A percentile compares a stretch with the other conserved stretches of the same genome.
These are phyloP conservation scores for Helianthus tuberosus DNA, from an alignment of 129 eudicot genomes.

Conservation along the genomic window DNA sequence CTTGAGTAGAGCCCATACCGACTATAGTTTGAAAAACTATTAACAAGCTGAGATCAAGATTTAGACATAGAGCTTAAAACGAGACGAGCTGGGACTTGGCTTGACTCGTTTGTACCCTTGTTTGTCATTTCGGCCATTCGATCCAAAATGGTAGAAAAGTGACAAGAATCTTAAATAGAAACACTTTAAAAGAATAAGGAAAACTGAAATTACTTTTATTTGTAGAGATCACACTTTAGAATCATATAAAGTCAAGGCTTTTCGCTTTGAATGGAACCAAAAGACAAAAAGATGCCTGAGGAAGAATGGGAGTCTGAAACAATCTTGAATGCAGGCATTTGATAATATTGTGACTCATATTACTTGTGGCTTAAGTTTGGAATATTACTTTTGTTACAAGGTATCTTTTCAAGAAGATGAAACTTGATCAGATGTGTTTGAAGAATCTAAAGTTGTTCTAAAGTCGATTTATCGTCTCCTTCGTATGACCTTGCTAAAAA, in stretches of 20 bases:
- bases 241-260: constrained; percentile 24
- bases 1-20: too few relatives aligned
- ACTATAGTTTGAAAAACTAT: too few relatives aligned
- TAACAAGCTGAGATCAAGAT: too few relatives aligned
- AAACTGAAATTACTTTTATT: constrained; percentile 23
- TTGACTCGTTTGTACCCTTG: too few relatives aligned
- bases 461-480: background rate
- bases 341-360: constrained; percentile 19
- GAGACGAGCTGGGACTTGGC: too few relatives aligned
- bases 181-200: background rate
- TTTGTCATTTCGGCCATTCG: background rate
- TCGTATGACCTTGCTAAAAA: background rate
- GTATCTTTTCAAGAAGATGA: constrained; percentile 17
- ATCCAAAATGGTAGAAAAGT: background rate
- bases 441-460: constrained; percentile 9
- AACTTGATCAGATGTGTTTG: constrained; percentile 14
- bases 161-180: constrained; percentile 12
- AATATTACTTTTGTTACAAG: constrained; percentile 23
- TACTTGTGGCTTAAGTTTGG: constrained; percentile 38
- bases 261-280: constrained; percentile 30
- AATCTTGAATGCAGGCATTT: constrained; percentile 21
- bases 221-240: constrained; percentile 26
- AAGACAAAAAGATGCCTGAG: constrained; percentile 29
- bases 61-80: too few relatives aligned
- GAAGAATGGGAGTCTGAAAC: constrained; percentile 14